These are phyloP conservation scores for Penicillium rolfsii DNA, from an alignment of 2,329 filamentous ascomycete genomes.

Conservation along the genomic window DNA sequence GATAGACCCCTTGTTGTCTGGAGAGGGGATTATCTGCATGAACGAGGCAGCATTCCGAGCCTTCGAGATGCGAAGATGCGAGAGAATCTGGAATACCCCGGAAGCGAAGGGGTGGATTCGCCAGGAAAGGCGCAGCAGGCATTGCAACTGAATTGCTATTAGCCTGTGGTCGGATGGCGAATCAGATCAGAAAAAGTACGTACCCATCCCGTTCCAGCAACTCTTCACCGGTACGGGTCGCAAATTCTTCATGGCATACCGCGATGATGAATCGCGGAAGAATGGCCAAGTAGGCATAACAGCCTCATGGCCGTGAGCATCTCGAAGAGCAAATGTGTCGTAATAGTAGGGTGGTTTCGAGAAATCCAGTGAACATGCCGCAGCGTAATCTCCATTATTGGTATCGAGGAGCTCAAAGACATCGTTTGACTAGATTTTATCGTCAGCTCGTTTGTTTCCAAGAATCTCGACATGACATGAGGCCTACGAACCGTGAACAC, in stretches of 20 bases:
- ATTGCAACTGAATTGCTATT: conserved; percentile 29
- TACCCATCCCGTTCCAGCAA: conserved; percentile 69
- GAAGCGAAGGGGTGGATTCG: conserved; percentile 57
- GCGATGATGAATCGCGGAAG: conserved; percentile 55
- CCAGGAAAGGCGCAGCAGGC: conserved; percentile 28
- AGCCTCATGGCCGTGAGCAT: conserved; percentile 65
- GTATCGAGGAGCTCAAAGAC: conserved; percentile 62
- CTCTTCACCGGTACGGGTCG: conserved; percentile 62
- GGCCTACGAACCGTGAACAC: conserved; percentile 45
- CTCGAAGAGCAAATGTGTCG: conserved; percentile 73
- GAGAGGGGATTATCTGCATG: conserved; percentile 45
- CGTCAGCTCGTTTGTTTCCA: not conserved
- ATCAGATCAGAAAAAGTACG: conserved; percentile 19
- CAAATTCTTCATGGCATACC: conserved; percentile 57
- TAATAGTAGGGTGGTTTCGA: conserved; percentile 70
- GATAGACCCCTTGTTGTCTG: conserved; percentile 36
- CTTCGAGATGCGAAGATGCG: conserved; percentile 61
- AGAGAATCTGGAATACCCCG: conserved; percentile 67
- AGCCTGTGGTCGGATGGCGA: conserved; percentile 1
- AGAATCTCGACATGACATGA: not conserved
- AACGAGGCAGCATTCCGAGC: conserved; percentile 74
- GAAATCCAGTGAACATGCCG: conserved; percentile 73
- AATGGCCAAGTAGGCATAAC: conserved; percentile 71
- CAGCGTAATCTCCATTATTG: conserved; percentile 62
- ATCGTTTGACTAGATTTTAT: conserved; percentile 50